phyloP scores from a whole-genome alignment of 805 yeast species.

The Kazachstania martiniae region DNA sequence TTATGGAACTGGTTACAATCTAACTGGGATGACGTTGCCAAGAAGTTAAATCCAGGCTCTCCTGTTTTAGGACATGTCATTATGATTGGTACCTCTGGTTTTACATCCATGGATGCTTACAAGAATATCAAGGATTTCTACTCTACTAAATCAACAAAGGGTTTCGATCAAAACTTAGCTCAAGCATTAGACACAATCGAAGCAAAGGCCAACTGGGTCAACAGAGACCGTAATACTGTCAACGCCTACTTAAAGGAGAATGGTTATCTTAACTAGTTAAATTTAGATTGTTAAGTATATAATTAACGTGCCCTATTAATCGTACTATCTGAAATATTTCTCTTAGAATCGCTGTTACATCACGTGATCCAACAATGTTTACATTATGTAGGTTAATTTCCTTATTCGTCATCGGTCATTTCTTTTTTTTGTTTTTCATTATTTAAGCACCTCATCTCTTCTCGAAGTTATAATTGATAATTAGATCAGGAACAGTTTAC shows the following conservation, averaged over 20 bases:
- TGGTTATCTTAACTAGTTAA: constrained; percentile 15
- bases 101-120: constrained; percentile 44
- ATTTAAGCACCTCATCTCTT: no score
- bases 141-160: constrained; percentile 41
- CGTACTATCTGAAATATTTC: no score
- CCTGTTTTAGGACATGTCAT: constrained; percentile 72
- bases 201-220: constrained; percentile 45
- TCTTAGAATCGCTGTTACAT: no score
- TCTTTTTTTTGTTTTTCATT: no score
- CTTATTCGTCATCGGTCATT: no score
- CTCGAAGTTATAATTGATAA: no score
- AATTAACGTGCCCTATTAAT: no score
- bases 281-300: not conserved
- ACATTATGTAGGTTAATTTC: no score
- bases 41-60: constrained; percentile 66
- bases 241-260: constrained; percentile 37
- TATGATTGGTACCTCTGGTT: constrained; percentile 45
- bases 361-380: no score
- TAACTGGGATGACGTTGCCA: constrained; percentile 60
- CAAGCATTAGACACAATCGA: constrained; percentile 51
- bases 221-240: constrained; percentile 41
- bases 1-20: constrained; percentile 64
- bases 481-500: no score
- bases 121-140: constrained; percentile 42
- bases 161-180: constrained; percentile 51